A percentile compares a stretch with the other conserved stretches of the same genome.
Conservation (phyloP, 495 filamentous ascomycete species). For the Penicillium malachiteum region DNA sequence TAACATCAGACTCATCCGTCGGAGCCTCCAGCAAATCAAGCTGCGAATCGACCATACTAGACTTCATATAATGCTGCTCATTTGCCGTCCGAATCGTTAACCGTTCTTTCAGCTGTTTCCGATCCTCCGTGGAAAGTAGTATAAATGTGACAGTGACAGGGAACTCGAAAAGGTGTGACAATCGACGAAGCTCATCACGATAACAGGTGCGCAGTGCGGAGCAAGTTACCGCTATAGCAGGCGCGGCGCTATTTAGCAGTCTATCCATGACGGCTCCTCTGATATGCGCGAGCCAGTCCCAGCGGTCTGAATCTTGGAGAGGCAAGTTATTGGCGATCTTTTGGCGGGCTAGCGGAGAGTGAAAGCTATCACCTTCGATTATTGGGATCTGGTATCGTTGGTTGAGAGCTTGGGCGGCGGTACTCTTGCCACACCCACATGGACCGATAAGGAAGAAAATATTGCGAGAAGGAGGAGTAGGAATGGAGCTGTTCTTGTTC, state of each 20-base stretch:
- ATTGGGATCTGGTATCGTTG: constrained; percentile 12
- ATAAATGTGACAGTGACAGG: constrained; percentile 25
- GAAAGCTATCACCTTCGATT: constrained; percentile 27
- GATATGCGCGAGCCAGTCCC: constrained; percentile 28
- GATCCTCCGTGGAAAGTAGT: constrained; percentile 6
- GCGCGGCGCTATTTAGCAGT: constrained; percentile 7
- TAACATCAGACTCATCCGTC: constrained; percentile 15
- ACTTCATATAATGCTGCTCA: constrained; percentile 28
- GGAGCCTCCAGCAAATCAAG: constrained; percentile 20
- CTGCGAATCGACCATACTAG: constrained; percentile 26
- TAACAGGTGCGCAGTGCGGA: constrained; percentile 22
- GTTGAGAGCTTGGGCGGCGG: constrained; percentile 13
- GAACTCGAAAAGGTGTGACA: constrained; percentile 20
- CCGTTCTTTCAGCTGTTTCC: constrained; percentile 12
- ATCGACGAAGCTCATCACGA: constrained; percentile 21
- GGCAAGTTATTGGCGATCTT: constrained; percentile 24
- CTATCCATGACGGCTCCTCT: constrained; percentile 27
- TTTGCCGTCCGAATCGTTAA: constrained; percentile 7
- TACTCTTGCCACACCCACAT: constrained; percentile 26
- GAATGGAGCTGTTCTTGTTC: not conserved
- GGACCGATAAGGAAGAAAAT: constrained; percentile 26
- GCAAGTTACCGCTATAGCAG: constrained; percentile 21
- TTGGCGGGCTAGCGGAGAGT: constrained; percentile 18
- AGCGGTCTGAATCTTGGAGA: constrained; percentile 21
- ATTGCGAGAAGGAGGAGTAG: not conserved